Evolutionary conservation across 2,329 filamentous ascomycete species (phyloP).

Genomic region (Colletotrichum lindemuthianum): DNA sequence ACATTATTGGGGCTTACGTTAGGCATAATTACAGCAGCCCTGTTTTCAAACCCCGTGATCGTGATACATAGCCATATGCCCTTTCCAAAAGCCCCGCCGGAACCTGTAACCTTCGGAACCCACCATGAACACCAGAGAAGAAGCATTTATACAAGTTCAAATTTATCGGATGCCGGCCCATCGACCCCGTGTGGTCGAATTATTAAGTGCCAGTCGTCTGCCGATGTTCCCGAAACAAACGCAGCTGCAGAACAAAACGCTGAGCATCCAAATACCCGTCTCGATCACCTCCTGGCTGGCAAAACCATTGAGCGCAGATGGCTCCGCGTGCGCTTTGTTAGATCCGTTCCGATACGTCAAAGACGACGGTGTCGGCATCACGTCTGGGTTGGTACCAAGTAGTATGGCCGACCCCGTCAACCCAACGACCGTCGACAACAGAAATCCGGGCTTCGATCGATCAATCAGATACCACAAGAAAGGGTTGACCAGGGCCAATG

Average conservation of each 20-base stretch:
- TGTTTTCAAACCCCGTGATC: no score
- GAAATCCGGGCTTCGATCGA: slow-evolving; percentile 84
- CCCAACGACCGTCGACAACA: slow-evolving; percentile 80
- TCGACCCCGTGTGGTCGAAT: slow-evolving; percentile 54
- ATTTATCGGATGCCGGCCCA: slow-evolving; percentile 44
- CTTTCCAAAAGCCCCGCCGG: no score
- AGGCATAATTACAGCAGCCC: no score
- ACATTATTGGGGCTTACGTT: no score
- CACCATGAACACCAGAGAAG: no score
- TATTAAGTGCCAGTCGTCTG: slow-evolving; percentile 73
- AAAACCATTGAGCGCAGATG: slow-evolving; percentile 61
- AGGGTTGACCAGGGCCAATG: slow-evolving; percentile 90
- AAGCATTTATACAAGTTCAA: no score
- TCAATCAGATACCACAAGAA: slow-evolving; percentile 97
- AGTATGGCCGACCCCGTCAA: slow-evolving; percentile 78
- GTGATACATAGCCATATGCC: no score
- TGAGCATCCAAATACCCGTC: slow-evolving; percentile 87
- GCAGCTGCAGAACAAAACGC: slow-evolving; percentile 93
- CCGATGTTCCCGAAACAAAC: slow-evolving; percentile 98
- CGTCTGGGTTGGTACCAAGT: slow-evolving; percentile 78
- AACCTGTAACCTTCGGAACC: no score
- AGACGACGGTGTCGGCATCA: slow-evolving; percentile 75
- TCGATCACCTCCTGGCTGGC: slow-evolving; percentile 73
- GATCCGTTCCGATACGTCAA: slow-evolving; percentile 42
- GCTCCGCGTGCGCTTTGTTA: slow-evolving; percentile 34